Conservation (phyloP, 2,329 filamentous ascomycete species). For the Penicillium decumbens region DNA sequence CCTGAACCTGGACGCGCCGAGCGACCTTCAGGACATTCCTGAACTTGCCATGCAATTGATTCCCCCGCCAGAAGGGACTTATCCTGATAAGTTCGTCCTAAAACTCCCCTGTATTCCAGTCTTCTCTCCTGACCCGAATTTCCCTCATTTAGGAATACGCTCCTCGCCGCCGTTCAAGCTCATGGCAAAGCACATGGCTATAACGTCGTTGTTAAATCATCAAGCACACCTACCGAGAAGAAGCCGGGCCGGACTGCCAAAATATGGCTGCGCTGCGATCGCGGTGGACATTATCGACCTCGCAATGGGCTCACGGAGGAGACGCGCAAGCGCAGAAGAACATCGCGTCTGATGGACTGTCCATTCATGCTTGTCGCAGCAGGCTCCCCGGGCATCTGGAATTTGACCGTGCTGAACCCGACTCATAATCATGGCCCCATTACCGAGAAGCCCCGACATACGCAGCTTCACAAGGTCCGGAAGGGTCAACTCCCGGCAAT, state of each 20-base stretch:
- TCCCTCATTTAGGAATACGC: constrained; percentile 29
- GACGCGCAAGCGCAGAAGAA: constrained; percentile 42
- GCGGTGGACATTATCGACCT: constrained; percentile 43
- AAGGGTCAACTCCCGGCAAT: constrained; percentile 42
- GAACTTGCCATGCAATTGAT: constrained; percentile 42
- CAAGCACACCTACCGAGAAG: constrained; percentile 44
- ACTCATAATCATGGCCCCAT: constrained; percentile 44
- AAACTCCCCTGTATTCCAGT: not conserved
- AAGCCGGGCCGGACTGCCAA: constrained; percentile 44
- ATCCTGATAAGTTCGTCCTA: constrained; percentile 39
- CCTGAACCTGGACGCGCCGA: constrained; percentile 43
- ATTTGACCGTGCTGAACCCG: constrained; percentile 40
- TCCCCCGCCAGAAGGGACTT: constrained; percentile 43
- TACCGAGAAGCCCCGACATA: constrained; percentile 39
- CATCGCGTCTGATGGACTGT: constrained; percentile 44
- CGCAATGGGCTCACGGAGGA: constrained; percentile 45
- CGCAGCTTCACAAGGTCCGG: constrained; percentile 41
- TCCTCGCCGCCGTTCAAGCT: constrained; percentile 40
- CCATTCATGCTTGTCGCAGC: constrained; percentile 44
- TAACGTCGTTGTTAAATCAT: constrained; percentile 46
- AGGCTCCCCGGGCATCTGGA: constrained; percentile 44
- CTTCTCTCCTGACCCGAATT: constrained; percentile 4
- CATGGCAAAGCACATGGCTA: constrained; percentile 44
- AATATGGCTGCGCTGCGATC: constrained; percentile 44
- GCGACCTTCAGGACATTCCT: constrained; percentile 45